These are phyloP conservation scores for Citrus cavaleriei DNA, from an alignment of 345 rosid species.

Conservation along the genomic window DNA sequence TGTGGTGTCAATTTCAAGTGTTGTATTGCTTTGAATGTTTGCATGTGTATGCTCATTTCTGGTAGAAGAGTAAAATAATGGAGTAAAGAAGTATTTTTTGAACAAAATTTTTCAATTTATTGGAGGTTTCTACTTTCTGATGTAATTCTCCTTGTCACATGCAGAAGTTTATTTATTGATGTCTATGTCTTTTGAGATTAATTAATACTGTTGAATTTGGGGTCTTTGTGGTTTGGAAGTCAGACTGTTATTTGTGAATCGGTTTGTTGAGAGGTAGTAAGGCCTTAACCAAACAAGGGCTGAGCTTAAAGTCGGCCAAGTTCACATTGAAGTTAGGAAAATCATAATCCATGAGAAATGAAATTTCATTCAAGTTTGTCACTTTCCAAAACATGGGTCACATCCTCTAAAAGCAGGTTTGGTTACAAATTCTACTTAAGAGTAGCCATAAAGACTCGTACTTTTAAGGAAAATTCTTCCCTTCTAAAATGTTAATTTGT, in stretches of 20 bases:
- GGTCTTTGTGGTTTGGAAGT: background rate
- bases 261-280: background rate
- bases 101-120: background rate
- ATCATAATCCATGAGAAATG: background rate
- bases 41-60: background rate
- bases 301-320: background rate
- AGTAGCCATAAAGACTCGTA: background rate
- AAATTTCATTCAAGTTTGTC: background rate
- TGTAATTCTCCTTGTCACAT: background rate
- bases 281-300: background rate
- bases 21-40: background rate
- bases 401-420: background rate
- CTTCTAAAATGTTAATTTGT: background rate
- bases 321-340: background rate
- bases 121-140: background rate
- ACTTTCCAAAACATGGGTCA: background rate
- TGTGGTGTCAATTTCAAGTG: background rate
- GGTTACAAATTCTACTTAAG: background rate
- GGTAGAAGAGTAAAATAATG: background rate
- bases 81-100: background rate
- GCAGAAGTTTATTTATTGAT: background rate
- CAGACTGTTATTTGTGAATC: background rate
- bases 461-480: background rate
- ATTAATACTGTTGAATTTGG: background rate
- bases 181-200: background rate